Evolutionary conservation across 805 yeast species (phyloP), one percentile per base, ranked within the genome.

Genomic region (Debaryomyces prosopidis): DNA sequence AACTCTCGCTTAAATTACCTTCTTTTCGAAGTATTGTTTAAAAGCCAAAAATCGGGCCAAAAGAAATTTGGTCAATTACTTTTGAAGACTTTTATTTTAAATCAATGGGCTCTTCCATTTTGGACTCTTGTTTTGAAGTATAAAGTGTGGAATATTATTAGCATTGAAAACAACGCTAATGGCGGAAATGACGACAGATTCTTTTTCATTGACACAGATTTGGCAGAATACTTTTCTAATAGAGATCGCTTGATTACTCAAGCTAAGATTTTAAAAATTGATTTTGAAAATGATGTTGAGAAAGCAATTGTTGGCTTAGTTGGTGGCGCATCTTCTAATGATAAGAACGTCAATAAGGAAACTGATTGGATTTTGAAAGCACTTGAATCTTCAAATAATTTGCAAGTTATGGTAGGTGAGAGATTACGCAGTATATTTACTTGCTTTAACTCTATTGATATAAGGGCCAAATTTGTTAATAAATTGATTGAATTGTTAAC

Each of bases 71-170:
- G 84, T 12, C 76, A 79, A 45, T 66, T 85, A 5, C 71, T 78
- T 37, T 62, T 84, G 43, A 63, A 64, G 46, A 78, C 90, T 0
- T 87, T 84, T 52, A 73, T 89, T 55, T 80, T 85, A 15, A 81
- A 85, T 45, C 94, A 89, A 62, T 86, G 88, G 57, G 60, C 73
- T 1, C 52, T 66, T 31, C 41, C 60, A 8, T 46, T 45, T 17
- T 62, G 55, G 52, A 65, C 74, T 5, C 48, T 72, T 15, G 74
- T 66, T 16, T 71, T 88, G 17, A 87, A 89, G 57, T 63, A 70
- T 36, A 66, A 71, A 23, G 66, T 57, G 3, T 72, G 76, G 76
- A 48, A 36, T 8, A 53, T 70, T 16, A 47, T 66, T 7, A 55
- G 63, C 23, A 40, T 36, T 1, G 59, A 59, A 39, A 60, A 60